Conservation (phyloP, 2,329 filamentous ascomycete genomes). For the Trichoderma brevicompactum region DNA sequence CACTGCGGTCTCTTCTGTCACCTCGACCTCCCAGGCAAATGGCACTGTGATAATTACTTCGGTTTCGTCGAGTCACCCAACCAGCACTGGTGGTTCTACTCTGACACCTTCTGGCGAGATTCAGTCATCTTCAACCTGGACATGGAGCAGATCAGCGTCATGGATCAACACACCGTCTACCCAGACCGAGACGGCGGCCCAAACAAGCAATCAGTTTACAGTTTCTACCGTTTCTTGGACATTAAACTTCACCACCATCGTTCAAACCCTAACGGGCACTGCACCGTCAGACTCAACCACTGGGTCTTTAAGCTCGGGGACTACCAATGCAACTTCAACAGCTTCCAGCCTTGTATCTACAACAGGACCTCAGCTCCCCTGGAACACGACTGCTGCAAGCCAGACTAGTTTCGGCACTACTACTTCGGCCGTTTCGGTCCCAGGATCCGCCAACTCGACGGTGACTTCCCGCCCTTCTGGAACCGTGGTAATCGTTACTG, state of each 20-base stretch:
- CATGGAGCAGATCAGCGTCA: background rate
- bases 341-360: background rate
- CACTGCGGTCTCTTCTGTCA: slow-evolving; percentile 7
- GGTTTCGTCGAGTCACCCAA: background rate
- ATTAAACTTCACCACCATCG: slow-evolving; percentile 16
- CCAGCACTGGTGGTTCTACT: background rate
- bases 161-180: slow-evolving; percentile 25
- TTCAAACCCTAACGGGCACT: slow-evolving; percentile 5
- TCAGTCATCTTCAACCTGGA: slow-evolving; percentile 11
- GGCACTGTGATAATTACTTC: background rate
- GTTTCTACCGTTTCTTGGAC: slow-evolving; percentile 9
- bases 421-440: background rate
- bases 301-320: background rate
- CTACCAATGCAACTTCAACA: slow-evolving; percentile 7
- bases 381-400: slow-evolving; percentile 18
- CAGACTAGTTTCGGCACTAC: background rate
- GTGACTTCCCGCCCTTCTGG: background rate
- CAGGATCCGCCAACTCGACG: slow-evolving; percentile 1
- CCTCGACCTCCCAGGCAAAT: slow-evolving; percentile 3
- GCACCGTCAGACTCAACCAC: background rate
- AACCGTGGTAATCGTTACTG: slow-evolving; percentile 17
- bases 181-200: slow-evolving; percentile 14
- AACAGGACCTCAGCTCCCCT: slow-evolving; percentile 8
- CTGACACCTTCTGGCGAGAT: slow-evolving; percentile 15
- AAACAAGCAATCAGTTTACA: slow-evolving; percentile 1